Evolutionary conservation across 164 flowering plant species (phyloP).

Genomic region (Platanus orientalis): DNA sequence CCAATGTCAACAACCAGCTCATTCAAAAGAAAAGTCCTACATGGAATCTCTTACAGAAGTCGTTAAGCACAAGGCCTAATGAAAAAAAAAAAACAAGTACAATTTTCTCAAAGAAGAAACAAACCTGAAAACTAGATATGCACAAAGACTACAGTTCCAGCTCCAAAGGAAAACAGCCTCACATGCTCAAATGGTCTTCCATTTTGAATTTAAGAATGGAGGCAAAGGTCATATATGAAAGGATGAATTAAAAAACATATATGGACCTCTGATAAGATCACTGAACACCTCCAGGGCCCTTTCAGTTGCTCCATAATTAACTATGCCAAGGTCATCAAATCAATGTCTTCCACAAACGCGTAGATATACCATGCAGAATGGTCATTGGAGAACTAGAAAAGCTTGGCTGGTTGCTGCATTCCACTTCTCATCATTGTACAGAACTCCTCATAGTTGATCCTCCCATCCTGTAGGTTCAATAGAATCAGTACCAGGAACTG

Average conservation of each 20-base stretch:
- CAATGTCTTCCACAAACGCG: not conserved
- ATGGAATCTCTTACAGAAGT: no score
- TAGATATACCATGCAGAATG: not conserved
- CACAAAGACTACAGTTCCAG: conserved; percentile 6
- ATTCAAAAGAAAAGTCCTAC: no score
- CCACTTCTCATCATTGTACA: conserved; percentile 88
- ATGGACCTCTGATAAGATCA: not conserved
- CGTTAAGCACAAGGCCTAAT: no score
- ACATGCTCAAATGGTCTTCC: not conserved
- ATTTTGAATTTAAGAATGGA: not conserved
- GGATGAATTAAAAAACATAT: not conserved
- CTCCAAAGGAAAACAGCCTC: not conserved
- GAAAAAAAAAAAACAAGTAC: no score
- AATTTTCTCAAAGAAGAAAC: not conserved
- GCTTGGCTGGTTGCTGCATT: conserved; percentile 42
- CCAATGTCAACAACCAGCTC: no score
- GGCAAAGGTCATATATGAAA: not conserved
- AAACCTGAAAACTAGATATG: conserved; percentile 8
- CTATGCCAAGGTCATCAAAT: not conserved
- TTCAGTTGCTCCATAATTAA: not conserved
- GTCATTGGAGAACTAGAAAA: conserved; percentile 28
- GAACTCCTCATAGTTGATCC: conserved; percentile 72
- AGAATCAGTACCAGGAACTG: conserved; percentile 10
- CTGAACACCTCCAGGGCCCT: not conserved
- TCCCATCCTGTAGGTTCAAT: conserved; percentile 60